phyloP scores from a whole-genome alignment of 2,329 filamentous ascomycete species.

The Aspergillus fumigatiaffinis region DNA sequence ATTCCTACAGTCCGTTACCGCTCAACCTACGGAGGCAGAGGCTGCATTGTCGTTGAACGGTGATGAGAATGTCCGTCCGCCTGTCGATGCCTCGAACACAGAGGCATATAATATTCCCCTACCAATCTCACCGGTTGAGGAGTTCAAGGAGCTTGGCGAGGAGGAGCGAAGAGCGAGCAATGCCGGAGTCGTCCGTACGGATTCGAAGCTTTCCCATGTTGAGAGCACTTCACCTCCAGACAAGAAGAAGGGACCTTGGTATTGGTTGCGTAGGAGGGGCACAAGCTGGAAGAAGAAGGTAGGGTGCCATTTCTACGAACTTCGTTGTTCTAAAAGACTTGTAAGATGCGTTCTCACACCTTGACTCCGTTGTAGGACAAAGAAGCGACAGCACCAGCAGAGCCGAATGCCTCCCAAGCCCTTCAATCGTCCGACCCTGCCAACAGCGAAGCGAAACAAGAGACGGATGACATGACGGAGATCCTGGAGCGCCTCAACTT shows the following conservation, averaged over 20 bases:
- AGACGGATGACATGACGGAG: constrained; percentile 68
- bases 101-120: constrained; percentile 48
- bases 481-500: constrained; percentile 84
- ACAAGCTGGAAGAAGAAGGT: constrained; percentile 31
- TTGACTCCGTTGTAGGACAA: constrained; percentile 6
- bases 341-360: neutral
- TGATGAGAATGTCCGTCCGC: constrained; percentile 1
- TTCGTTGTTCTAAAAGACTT: neutral
- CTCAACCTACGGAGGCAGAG: constrained; percentile 34
- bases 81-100: constrained; percentile 35
- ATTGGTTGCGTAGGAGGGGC: constrained; percentile 38
- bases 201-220: constrained; percentile 14
- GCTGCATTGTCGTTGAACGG: constrained; percentile 3
- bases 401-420: constrained; percentile 4
- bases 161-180: constrained; percentile 31
- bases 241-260: constrained; percentile 36
- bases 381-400: neutral
- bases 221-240: constrained; percentile 13
- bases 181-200: constrained; percentile 13
- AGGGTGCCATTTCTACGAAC: constrained; percentile 1
- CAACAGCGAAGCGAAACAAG: constrained; percentile 49
- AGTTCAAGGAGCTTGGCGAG: constrained; percentile 31
- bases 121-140: constrained; percentile 47
- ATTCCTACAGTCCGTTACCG: constrained; percentile 52
- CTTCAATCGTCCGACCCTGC: constrained; percentile 1